These are phyloP conservation scores for Epichloe baconii DNA, from an alignment of 2,329 filamentous ascomycete genomes.

Conservation along the genomic window DNA sequence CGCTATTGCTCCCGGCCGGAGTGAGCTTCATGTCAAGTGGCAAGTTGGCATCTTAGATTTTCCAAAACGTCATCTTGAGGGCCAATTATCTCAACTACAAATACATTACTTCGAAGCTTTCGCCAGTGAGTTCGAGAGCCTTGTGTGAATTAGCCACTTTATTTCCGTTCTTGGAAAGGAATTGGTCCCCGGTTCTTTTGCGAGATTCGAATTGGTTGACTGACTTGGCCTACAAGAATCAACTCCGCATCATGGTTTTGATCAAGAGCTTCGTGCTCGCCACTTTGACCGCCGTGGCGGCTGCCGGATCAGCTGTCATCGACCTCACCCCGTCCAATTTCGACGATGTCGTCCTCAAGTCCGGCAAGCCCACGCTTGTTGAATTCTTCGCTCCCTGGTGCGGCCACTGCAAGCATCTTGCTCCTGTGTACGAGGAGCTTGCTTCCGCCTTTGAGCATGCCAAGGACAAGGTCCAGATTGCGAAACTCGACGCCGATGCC, in stretches of 20 bases:
- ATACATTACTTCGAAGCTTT: not conserved
- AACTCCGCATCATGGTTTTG: slow-evolving; percentile 34
- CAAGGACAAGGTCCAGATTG: slow-evolving; percentile 66
- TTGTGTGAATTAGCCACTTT: not conserved
- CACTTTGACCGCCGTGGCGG: slow-evolving; percentile 39
- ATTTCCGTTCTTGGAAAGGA: not conserved
- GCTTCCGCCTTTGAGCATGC: slow-evolving; percentile 59
- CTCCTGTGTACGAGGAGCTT: slow-evolving; percentile 88
- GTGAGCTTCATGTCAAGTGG: not conserved
- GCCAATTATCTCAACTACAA: not conserved
- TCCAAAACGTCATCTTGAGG: not conserved
- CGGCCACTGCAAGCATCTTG: slow-evolving; percentile 96
- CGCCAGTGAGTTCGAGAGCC: not conserved
- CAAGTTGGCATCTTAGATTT: not conserved
- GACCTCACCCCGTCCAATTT: slow-evolving; percentile 88
- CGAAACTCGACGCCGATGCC: slow-evolving; percentile 89
- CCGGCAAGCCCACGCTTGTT: slow-evolving; percentile 87
- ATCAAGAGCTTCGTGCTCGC: slow-evolving; percentile 48
- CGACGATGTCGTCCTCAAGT: slow-evolving; percentile 76
- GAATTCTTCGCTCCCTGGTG: slow-evolving; percentile 99
- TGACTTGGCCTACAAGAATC: not conserved
- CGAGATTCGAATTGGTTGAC: not conserved
- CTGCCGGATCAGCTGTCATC: slow-evolving; percentile 70
- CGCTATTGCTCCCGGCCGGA: not conserved
- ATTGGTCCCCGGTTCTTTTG: too few relatives aligned